Conservation (phyloP, 352 stramenopile genomes). For the Aphanomyces stellatus region DNA sequence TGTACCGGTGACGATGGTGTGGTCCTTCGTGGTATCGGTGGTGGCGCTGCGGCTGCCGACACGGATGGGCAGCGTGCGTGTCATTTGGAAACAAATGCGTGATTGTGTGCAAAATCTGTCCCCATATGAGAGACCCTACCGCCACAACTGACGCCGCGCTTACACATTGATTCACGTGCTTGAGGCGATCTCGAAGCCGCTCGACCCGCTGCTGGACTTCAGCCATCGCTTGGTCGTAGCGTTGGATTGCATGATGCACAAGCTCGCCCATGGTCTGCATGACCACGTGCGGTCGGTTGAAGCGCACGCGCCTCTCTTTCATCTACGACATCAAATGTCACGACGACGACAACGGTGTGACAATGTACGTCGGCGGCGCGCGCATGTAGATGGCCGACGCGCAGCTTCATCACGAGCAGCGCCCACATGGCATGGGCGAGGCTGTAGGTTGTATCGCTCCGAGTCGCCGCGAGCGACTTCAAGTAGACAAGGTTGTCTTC, state of each 20-base stretch:
- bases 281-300: slow-evolving; percentile 1
- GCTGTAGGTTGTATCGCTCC: neutral
- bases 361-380: neutral
- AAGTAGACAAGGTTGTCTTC: neutral
- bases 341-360: neutral
- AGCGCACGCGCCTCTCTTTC: neutral
- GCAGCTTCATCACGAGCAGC: neutral
- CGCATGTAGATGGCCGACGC: neutral
- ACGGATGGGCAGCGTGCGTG: too few species aligned
- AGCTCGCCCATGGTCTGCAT: neutral
- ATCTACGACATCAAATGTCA: neutral
- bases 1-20: neutral
- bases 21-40: too few species aligned
- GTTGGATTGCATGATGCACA: neutral
- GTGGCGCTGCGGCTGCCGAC: too few species aligned
- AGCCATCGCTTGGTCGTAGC: neutral
- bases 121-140: too few species aligned
- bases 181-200: neutral
- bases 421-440: neutral
- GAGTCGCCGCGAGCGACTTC: neutral
- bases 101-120: slow-evolving; percentile 7
- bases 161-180: slow-evolving; percentile 6
- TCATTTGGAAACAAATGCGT: neutral
- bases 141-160: too few species aligned
- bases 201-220: neutral